Evolutionary conservation across 805 yeast genomes (phyloP).

Genomic region (Lipomyces orientalis): DNA sequence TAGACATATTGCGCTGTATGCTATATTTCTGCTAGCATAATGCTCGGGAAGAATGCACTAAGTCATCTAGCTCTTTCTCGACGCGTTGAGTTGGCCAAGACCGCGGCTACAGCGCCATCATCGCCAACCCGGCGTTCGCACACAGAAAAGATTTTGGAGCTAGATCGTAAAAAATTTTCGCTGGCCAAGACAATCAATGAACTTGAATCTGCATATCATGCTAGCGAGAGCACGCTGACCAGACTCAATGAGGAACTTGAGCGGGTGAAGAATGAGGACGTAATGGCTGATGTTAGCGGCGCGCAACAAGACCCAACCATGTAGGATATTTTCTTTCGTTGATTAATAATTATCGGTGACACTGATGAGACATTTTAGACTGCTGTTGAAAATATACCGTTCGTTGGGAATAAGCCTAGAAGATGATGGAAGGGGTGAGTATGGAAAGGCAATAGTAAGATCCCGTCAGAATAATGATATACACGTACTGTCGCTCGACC

Average conservation of each 20-base stretch:
- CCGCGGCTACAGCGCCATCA: constrained; percentile 23
- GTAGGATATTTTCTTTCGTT: constrained; percentile 13
- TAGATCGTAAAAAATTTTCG: constrained; percentile 36
- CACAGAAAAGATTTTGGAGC: constrained; percentile 26
- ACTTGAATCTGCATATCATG: constrained; percentile 34
- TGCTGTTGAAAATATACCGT: constrained; percentile 34
- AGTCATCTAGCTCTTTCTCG: constrained; percentile 29
- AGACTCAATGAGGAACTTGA: constrained; percentile 31
- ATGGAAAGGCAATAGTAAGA: constrained; percentile 33
- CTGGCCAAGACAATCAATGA: constrained; percentile 39
- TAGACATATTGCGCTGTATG: constrained; percentile 32
- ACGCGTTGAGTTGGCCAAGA: constrained; percentile 29
- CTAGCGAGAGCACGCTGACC: constrained; percentile 32
- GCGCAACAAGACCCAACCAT: constrained; percentile 35
- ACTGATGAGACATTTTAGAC: constrained; percentile 5
- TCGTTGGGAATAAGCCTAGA: constrained; percentile 36
- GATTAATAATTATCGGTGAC: not conserved
- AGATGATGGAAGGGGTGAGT: constrained; percentile 29
- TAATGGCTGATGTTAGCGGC: constrained; percentile 20
- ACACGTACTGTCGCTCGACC: constrained; percentile 40
- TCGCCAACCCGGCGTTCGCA: constrained; percentile 26
- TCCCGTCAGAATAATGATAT: constrained; percentile 34
- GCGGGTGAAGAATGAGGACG: constrained; percentile 32
- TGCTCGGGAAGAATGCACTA: not conserved
- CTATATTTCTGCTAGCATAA: not conserved